Percentiles rank a stretch among this genome's conserved stretches.
Evolutionary conservation across 169 alveolate genomes (phyloP).

Genomic region (Plasmodium vivax): DNA sequence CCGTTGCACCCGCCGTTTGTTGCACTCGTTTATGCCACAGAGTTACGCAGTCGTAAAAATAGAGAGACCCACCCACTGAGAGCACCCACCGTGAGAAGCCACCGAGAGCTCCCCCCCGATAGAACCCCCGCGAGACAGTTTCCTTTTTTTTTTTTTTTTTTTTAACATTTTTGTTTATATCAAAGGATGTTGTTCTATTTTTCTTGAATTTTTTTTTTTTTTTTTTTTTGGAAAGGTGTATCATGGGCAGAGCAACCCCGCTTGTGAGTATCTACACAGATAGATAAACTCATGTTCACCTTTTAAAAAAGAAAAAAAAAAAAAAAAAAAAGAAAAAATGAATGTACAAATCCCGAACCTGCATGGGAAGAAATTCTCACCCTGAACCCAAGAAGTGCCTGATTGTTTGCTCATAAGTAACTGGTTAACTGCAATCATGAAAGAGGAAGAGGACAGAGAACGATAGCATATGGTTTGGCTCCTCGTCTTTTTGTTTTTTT

Average conservation of each 20-base stretch:
- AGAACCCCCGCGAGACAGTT: no score
- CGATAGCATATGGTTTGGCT: constrained; percentile 68
- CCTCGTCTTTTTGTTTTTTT: constrained; percentile 12
- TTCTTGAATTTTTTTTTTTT: no score
- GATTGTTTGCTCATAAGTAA: constrained; percentile 57
- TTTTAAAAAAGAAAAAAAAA: constrained; percentile 5
- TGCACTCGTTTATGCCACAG: neutral
- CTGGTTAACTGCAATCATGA: constrained; percentile 30
- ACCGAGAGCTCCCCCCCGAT: no score
- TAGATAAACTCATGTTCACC: no score
- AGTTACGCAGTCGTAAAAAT: neutral
- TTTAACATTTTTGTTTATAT: constrained; percentile 30
- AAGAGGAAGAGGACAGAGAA: constrained; percentile 26
- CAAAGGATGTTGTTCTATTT: constrained; percentile 46
- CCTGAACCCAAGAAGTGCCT: constrained; percentile 65
- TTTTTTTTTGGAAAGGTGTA: constrained; percentile 6
- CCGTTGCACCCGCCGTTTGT: neutral
- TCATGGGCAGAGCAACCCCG: neutral
- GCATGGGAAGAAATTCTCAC: constrained; percentile 75
- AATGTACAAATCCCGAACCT: constrained; percentile 23
- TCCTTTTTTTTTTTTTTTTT: constrained; percentile 3
- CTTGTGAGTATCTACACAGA: neutral
- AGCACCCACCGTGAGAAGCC: no score
- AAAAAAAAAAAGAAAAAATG: constrained; percentile 60
- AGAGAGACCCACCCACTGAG: no score